Evolutionary conservation across 2,329 filamentous ascomycete genomes (phyloP), one percentile per base, ranked within the genome.

Genomic region (Botrytis cinerea): DNA sequence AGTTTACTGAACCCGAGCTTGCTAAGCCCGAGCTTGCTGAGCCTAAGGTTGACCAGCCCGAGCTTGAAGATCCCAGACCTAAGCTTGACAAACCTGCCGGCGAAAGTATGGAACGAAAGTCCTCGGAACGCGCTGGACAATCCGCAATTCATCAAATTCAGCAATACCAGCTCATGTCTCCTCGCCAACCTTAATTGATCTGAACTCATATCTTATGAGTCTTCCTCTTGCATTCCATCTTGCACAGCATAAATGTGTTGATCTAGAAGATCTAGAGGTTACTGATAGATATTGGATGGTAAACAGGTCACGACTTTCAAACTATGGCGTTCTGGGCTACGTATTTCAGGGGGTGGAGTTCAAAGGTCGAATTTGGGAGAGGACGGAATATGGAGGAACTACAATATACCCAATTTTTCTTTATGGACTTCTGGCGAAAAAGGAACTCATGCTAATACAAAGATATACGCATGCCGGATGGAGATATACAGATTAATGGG

Each of bases 161-260:
- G n/a, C 66, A 43, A 20, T 68, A 57, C 35, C 66, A 68, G 48
- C 46, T 68, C 10, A 32, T 68, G 35, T 32, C 66, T 38, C 66
- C 66, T 68, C 66, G 48, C 10, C 66, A 68, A 25, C 35, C 48
- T 22, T 57, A 16, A 18, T n/a, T 14, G 45, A n/a, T 25, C 2
- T 51, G 8, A 57, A 16, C n/a, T 18, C 14, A 28, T 28, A 10
- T 28, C 51, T 57, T 18, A 57, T 25, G n/a, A 32, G 14, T 28
- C 51, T 57, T 32, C 18, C 5, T 32, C 20, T 57, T 54, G 8
- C 18, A 16, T 43, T 32, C 10, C 5, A 25, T 40, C 14, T 54
- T 40, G 14, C 25, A 22, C 25, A 25, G 16, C 2, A 57, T 28
- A 12, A n/a, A 12, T 32, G 2, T n/a, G n/a, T 43, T 32, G 18